Conservation (phyloP, 441 rosid species). For the Aquilaria agallochum region DNA sequence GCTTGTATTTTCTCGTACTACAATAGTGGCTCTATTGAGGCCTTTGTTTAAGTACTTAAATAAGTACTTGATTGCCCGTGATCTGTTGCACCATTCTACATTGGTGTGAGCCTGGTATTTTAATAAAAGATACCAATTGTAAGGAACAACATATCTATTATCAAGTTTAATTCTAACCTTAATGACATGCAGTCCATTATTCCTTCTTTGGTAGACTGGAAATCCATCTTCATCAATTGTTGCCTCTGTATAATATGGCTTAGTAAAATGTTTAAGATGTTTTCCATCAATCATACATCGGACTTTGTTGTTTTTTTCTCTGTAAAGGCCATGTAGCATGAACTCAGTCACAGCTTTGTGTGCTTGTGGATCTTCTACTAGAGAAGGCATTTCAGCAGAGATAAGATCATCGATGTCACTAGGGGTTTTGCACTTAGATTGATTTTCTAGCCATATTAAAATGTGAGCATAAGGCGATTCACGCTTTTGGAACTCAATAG, state of each 20-base stretch:
- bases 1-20: neutral
- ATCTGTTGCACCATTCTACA: too few species aligned
- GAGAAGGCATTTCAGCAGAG: too few species aligned
- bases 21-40: neutral
- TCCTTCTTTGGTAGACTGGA: too few species aligned
- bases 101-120: neutral
- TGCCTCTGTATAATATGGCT: neutral
- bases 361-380: too few species aligned
- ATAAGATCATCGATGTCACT: too few species aligned
- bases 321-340: too few species aligned
- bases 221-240: neutral
- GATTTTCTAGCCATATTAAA: neutral
- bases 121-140: too few species aligned
- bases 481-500: neutral
- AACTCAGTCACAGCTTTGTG: too few species aligned
- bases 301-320: neutral
- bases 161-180: neutral
- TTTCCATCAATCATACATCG: neutral
- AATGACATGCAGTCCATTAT: too few species aligned
- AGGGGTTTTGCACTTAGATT: neutral
- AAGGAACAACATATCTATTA: neutral
- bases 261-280: neutral
- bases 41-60: neutral
- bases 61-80: too few species aligned
- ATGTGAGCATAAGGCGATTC: neutral